Base-by-base conservation (phyloP, 2,329 filamentous ascomycete genomes). In the Pseudogymnoascus verrucosus region DNA sequence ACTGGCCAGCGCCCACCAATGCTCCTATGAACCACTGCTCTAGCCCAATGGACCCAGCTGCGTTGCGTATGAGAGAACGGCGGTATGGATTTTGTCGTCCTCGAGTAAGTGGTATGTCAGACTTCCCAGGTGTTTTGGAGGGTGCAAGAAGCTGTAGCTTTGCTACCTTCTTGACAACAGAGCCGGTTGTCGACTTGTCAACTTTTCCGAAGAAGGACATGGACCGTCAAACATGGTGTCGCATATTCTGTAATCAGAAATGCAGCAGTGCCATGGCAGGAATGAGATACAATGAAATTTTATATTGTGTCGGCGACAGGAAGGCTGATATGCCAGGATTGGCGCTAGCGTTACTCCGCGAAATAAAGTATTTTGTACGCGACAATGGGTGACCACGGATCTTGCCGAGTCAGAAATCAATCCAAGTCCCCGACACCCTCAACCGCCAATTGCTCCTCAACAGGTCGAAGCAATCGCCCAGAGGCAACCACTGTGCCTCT, bases 191-290 rank as follows among this genome's bases (percentile, higher is more conserved):
- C 68, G 71, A 78, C 79, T 79, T 78, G 74, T 80, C 77, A 75
- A 80, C 78, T 76, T 77, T 78, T 77, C 79, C 79, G 78, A 82
- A 74, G 77, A 80, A 77, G 82, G 82, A 84, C 85, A 88, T 88
- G 83, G 82, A 82, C 81, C 72, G 77, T 74, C 78, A 78, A 76
- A 80, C 85, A 88, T 87, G 70, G 78, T 85, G 82, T 77, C 76
- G 44, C 66, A 62, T 61, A 31, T 62, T 39, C 62, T 34, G 40
- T 62, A 62, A 31, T 34, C 59, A 61, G 59, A 61, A 40, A 40
- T 61, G 39, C 39, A 42, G 61, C 61, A 44, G 31, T 34, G 61
- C 40, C 61, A 54, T 62, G 37, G 36, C 37, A 62, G 61, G 26
- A 44, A 44, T 54, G 42, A 36, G 34, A 21, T 57, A 57, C 28